These are phyloP conservation scores for Fragosphaeria purpurea DNA, from an alignment of 2,329 filamentous ascomycete genomes.

Conservation along the genomic window DNA sequence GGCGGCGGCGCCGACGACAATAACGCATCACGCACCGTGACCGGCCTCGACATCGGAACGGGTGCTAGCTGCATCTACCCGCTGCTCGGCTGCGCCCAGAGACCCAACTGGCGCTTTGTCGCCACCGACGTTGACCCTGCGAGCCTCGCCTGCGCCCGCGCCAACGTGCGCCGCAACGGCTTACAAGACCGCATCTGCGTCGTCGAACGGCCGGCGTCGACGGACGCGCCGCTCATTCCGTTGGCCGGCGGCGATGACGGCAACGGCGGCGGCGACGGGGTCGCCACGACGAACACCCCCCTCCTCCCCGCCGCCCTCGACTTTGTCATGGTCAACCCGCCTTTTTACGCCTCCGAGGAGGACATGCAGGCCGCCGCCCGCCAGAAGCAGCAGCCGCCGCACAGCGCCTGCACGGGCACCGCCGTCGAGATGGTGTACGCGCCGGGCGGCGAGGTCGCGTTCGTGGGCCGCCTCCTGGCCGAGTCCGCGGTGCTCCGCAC, in stretches of 20 bases:
- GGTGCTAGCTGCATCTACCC: slow-evolving; percentile 90
- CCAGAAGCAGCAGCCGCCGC: slow-evolving; percentile 57
- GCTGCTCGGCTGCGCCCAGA: slow-evolving; percentile 61
- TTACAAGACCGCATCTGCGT: slow-evolving; percentile 56
- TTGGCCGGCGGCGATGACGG: slow-evolving; percentile 27
- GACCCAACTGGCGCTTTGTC: slow-evolving; percentile 59
- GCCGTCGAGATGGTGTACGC: slow-evolving; percentile 71
- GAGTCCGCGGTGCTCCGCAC: slow-evolving; percentile 27
- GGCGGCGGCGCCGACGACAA: slow-evolving; percentile 19
- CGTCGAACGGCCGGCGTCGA: slow-evolving; percentile 34
- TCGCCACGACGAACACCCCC: slow-evolving; percentile 9
- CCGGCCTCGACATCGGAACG: slow-evolving; percentile 78
- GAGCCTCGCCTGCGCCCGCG: slow-evolving; percentile 54
- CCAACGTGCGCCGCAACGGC: slow-evolving; percentile 58
- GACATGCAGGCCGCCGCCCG: slow-evolving; percentile 59
- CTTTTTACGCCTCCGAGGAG: slow-evolving; percentile 70
- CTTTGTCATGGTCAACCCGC: slow-evolving; percentile 90
- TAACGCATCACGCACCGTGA: slow-evolving; percentile 28
- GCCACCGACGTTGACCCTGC: slow-evolving; percentile 70
- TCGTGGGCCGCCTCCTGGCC: slow-evolving; percentile 63
- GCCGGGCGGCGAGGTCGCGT: slow-evolving; percentile 66
- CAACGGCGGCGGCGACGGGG: slow-evolving; percentile 23
- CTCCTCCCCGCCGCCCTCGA: slow-evolving; percentile 36
- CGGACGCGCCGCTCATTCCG: slow-evolving; percentile 49
- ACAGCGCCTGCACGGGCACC: slow-evolving; percentile 66